These are phyloP conservation scores for Hypoxylon fuscum DNA, from an alignment of 495 filamentous ascomycete species.

Conservation along the genomic window DNA sequence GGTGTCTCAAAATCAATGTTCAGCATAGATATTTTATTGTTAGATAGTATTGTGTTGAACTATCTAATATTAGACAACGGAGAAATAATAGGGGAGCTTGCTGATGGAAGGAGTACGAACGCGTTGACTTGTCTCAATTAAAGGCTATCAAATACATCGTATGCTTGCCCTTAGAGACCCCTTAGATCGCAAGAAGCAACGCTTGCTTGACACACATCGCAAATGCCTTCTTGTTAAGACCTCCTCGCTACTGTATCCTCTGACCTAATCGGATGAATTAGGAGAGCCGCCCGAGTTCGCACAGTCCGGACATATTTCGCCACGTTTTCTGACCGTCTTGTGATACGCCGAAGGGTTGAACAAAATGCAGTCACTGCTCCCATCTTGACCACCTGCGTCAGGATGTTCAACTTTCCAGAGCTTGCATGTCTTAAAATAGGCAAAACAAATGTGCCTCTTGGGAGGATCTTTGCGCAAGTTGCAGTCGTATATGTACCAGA, in stretches of 20 bases:
- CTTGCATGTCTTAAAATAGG: conserved; percentile 11
- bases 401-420: conserved; percentile 7
- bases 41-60: too few relatives aligned
- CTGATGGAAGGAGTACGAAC: too few relatives aligned
- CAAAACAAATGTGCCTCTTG: conserved; percentile 18
- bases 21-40: too few relatives aligned
- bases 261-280: conserved; percentile 14
- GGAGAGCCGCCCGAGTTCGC: conserved; percentile 25
- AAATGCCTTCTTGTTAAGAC: too few relatives aligned
- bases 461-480: conserved; percentile 7
- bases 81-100: too few relatives aligned
- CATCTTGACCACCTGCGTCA: neutral
- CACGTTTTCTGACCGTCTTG: conserved; percentile 5
- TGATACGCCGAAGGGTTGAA: conserved; percentile 5
- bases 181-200: too few relatives aligned
- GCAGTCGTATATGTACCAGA: conserved; percentile 24
- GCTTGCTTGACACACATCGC: too few relatives aligned
- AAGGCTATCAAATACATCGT: neutral
- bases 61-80: too few relatives aligned
- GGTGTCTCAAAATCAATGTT: too few relatives aligned
- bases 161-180: too few relatives aligned
- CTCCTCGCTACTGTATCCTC: too few relatives aligned
- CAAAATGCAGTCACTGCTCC: conserved; percentile 8
- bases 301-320: conserved; percentile 20
- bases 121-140: neutral